A percentile compares a stretch with the other conserved stretches of the same genome.
Evolutionary conservation across 768 basidiomycete genomes (phyloP).

Genomic region (Boletus rubroflammeus): DNA sequence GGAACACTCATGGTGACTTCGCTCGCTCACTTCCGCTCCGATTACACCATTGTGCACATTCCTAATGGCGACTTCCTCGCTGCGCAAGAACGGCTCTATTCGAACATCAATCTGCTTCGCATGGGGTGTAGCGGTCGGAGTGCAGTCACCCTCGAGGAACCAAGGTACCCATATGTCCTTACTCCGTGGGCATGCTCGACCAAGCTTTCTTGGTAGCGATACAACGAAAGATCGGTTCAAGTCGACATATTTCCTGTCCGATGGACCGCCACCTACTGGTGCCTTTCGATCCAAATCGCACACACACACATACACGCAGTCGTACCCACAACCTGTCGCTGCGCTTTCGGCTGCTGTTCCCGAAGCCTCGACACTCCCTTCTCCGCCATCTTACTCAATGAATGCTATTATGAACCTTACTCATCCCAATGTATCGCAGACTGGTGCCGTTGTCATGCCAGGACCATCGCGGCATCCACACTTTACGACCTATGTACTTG

Average conservation of each 20-base stretch:
- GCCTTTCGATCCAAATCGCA: slow-evolving; percentile 29
- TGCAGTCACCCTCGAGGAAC: slow-evolving; percentile 74
- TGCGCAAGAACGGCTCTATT: slow-evolving; percentile 64
- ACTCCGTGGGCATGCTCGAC: slow-evolving; percentile 4
- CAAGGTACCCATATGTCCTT: slow-evolving; percentile 41
- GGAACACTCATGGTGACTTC: slow-evolving; percentile 80
- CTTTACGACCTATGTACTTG: slow-evolving; percentile 67
- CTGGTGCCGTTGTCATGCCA: background rate
- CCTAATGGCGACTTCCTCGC: slow-evolving; percentile 63
- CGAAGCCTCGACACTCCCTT: slow-evolving; percentile 22
- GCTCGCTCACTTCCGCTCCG: slow-evolving; percentile 82
- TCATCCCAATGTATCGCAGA: slow-evolving; percentile 18
- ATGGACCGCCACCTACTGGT: slow-evolving; percentile 28
- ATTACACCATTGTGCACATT: slow-evolving; percentile 80
- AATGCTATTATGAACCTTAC: slow-evolving; percentile 9
- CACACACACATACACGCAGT: slow-evolving; percentile 27
- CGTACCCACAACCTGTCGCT: slow-evolving; percentile 28
- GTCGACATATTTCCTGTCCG: slow-evolving; percentile 59
- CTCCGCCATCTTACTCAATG: slow-evolving; percentile 21
- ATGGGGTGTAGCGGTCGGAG: slow-evolving; percentile 80
- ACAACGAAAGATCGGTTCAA: slow-evolving; percentile 79
- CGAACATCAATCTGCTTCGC: slow-evolving; percentile 80
- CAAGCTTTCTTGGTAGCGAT: slow-evolving; percentile 44
- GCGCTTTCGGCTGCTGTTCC: slow-evolving; percentile 22
- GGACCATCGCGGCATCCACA: slow-evolving; percentile 30